Evolutionary conservation across 495 filamentous ascomycete species (phyloP).

Genomic region (Glarea lozoyensis): DNA sequence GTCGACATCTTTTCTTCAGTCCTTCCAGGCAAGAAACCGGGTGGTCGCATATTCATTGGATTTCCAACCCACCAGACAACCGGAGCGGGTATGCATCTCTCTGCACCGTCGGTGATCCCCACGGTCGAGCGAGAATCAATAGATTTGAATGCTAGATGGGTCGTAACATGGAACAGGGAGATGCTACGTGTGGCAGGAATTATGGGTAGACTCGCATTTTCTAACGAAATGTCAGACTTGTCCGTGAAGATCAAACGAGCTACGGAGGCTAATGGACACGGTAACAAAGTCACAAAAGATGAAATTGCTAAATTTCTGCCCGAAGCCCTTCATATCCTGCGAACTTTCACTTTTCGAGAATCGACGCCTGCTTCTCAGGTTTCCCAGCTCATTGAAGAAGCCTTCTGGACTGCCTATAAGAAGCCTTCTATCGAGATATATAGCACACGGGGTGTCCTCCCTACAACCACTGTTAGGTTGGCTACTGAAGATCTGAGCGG

Average conservation of each 20-base stretch:
- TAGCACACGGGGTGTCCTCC: conserved; percentile 75
- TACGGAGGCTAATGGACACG: conserved; percentile 24
- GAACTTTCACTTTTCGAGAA: conserved; percentile 75
- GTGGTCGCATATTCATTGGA: conserved; percentile 89
- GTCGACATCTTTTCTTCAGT: conserved; percentile 82
- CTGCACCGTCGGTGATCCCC: conserved; percentile 94
- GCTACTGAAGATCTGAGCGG: conserved; percentile 68
- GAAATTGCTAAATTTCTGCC: conserved; percentile 61
- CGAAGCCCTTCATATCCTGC: conserved; percentile 67
- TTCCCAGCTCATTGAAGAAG: conserved; percentile 77
- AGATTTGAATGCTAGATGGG: conserved; percentile 89
- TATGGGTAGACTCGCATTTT: conserved; percentile 77
- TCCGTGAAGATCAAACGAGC: conserved; percentile 43
- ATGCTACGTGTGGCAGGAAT: conserved; percentile 88
- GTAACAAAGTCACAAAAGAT: conserved; percentile 43
- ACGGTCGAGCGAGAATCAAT: conserved; percentile 98
- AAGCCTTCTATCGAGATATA: conserved; percentile 75
- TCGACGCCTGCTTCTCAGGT: conserved; percentile 81
- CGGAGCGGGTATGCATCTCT: conserved; percentile 88
- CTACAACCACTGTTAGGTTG: conserved; percentile 67
- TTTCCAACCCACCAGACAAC: conserved; percentile 98
- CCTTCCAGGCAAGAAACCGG: conserved; percentile 68
- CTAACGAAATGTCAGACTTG: conserved; percentile 73
- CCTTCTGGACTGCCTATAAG: conserved; percentile 87
- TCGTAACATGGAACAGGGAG: conserved; percentile 93